phyloP scores from a whole-genome alignment of 139 green algal species.

The Chlorella vulgaris region DNA sequence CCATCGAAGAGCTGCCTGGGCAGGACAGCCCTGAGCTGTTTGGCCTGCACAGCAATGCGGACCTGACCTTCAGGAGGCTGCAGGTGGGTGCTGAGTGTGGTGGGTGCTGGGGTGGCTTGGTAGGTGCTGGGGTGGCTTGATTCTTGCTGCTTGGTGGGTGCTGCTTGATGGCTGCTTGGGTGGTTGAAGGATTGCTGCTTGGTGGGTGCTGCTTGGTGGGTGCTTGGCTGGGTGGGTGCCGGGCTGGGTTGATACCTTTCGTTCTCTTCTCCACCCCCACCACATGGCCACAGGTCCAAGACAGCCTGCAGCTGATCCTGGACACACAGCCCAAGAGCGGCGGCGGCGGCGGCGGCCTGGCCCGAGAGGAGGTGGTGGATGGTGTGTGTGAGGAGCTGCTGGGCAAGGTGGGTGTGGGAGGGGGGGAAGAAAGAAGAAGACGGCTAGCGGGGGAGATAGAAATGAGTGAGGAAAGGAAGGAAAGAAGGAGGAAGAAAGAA shows the following conservation, averaged over 20 bases:
- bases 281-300: constrained; percentile 58
- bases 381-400: constrained; percentile 91
- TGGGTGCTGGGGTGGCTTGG: not conserved
- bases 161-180: too few species aligned
- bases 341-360: constrained; percentile 61
- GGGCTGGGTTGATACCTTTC: not conserved
- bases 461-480: too few species aligned
- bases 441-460: too few species aligned
- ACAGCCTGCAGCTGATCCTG: constrained; percentile 78
- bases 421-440: not conserved
- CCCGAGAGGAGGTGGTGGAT: constrained; percentile 93
- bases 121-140: not conserved
- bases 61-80: constrained; percentile 93
- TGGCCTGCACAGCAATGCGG: constrained; percentile 93
- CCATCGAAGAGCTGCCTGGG: constrained; percentile 84
- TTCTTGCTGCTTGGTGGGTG: too few species aligned
- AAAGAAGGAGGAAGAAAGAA: too few species aligned
- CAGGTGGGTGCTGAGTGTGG: constrained; percentile 40
- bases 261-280: too few species aligned
- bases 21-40: constrained; percentile 92
- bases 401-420: constrained; percentile 56
- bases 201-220: too few species aligned
- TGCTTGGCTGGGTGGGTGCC: not conserved
- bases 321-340: constrained; percentile 90
- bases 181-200: too few species aligned